A percentile compares a stretch with the other conserved stretches of the same genome.
Evolutionary conservation across 164 flowering plant species (phyloP).

Genomic region (Berberis vulgaris): DNA sequence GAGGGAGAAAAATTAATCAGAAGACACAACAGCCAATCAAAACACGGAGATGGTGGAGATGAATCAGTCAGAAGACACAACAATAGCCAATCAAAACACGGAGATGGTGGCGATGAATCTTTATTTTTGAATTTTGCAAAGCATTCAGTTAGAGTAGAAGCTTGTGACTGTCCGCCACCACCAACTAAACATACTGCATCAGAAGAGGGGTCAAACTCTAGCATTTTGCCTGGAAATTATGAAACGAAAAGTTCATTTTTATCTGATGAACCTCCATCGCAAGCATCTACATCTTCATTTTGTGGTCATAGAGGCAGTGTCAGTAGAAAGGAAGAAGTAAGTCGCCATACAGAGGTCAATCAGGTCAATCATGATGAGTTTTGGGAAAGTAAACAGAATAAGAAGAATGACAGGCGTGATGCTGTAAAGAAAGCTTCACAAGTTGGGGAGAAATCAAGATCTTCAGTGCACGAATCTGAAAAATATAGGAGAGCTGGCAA

Average conservation of each 20-base stretch:
- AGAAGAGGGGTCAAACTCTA: conserved; percentile 34
- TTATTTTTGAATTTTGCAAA: conserved; percentile 79
- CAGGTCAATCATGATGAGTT: conserved; percentile 28
- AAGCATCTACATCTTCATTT: conserved; percentile 22
- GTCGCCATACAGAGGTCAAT: conserved; percentile 17
- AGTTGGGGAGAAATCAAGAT: conserved; percentile 60
- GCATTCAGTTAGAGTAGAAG: conserved; percentile 97
- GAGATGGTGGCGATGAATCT: conserved; percentile 41
- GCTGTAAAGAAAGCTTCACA: conserved; percentile 55
- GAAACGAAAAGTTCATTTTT: conserved; percentile 21
- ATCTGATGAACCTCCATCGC: conserved; percentile 23
- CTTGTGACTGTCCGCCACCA: conserved; percentile 98
- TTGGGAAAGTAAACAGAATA: conserved; percentile 49
- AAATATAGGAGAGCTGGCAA: conserved; percentile 50
- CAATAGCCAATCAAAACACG: conserved; percentile 54
- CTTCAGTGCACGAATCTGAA: conserved; percentile 74
- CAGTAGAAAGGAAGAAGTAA: conserved; percentile 23
- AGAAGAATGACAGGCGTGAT: conserved; percentile 38
- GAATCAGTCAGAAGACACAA: conserved; percentile 62
- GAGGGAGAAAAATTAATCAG: conserved; percentile 84
- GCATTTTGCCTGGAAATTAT: conserved; percentile 40
- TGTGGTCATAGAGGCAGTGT: conserved; percentile 19
- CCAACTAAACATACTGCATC: conserved; percentile 43
- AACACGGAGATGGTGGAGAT: conserved; percentile 56
- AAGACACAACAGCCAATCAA: conserved; percentile 64